Evolutionary conservation across 345 rosid genomes (phyloP), one percentile per base, ranked within the genome.

Genomic region (Populus simonii): DNA sequence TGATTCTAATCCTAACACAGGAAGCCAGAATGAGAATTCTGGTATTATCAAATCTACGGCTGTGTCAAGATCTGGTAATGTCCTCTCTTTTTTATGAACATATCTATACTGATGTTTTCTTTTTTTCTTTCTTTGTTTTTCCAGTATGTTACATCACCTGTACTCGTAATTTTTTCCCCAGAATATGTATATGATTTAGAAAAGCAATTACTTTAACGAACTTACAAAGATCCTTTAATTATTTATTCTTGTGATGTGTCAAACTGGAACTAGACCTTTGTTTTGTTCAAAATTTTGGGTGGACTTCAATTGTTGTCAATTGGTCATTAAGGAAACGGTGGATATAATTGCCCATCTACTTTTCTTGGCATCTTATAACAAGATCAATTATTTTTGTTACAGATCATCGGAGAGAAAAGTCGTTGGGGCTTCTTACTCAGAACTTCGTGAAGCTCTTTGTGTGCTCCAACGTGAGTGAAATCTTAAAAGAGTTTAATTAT

Each of bases 21-120:
- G 93, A 76, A 89, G 94, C 85, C 98, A 89, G 81, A 86, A 83
- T 47, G 93, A 88, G 17, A 73, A 68, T 78, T 83, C 91, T 57
- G 78, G 88, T 57, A 81, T 79, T 79, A 82, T 76, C 63, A 90
- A 87, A 69, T 86, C 93, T 79, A 85, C 81, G 10, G 83, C 83
- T 17, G 84, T 88, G 16, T 82, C 86, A 3, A 86, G 83, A 82
- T 55, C 74, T 66, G 94, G 94, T 91, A 81, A 70, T n/a, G 18
- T 13, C 59, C 12, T 68, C 61, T 22, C 63, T 39, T 69, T 23
- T 43, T 25, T 22, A 5, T 38, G 71, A 10, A 45, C 43, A 31
- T n/a, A 16, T 68, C 13, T 68, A 39, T 68, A 31, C 2, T 0
- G 36, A 18, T 22, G 36, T 33, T 33, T 33, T 33, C 33, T 3